Conservation (phyloP, 805 yeast species). For the Cephaloascus albidus region DNA sequence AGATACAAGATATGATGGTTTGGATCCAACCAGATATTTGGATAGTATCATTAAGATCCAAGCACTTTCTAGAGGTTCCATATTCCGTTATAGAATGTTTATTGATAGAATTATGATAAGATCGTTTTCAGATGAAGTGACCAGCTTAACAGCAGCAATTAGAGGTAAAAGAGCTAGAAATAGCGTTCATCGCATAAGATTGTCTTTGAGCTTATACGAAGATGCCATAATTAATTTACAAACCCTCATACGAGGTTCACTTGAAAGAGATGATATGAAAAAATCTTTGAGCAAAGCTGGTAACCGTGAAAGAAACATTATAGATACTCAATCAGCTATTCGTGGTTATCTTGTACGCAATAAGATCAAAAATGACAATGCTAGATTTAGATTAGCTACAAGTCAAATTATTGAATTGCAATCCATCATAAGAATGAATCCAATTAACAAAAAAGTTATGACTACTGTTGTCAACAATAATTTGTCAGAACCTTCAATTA, state of each 20-base stretch:
- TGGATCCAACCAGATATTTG: slow-evolving; percentile 1
- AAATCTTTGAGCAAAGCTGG: background rate
- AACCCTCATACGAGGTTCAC: slow-evolving; percentile 18
- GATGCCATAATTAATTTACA: slow-evolving; percentile 19
- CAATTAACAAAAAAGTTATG: slow-evolving; percentile 14
- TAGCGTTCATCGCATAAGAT: background rate
- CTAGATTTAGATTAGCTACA: slow-evolving; percentile 7
- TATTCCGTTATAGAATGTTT: slow-evolving; percentile 52
- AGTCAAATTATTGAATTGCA: slow-evolving; percentile 23
- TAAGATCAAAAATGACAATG: slow-evolving; percentile 17
- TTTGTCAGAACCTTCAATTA: background rate
- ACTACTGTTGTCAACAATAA: slow-evolving; percentile 2
- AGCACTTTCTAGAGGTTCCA: slow-evolving; percentile 61
- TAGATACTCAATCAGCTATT: slow-evolving; percentile 56
- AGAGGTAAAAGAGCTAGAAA: slow-evolving; percentile 29
- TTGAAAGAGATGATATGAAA: background rate
- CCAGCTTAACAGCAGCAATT: slow-evolving; percentile 36
- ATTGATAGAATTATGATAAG: slow-evolving; percentile 54
- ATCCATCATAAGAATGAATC: slow-evolving; percentile 30
- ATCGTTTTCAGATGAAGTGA: slow-evolving; percentile 43
- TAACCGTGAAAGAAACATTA: slow-evolving; percentile 16
- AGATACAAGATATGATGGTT: background rate
- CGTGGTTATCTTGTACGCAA: slow-evolving; percentile 64
- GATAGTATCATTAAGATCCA: slow-evolving; percentile 44
- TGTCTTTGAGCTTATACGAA: background rate